Evolutionary conservation across 345 rosid genomes (phyloP).

Genomic region (Brassica nigra): DNA sequence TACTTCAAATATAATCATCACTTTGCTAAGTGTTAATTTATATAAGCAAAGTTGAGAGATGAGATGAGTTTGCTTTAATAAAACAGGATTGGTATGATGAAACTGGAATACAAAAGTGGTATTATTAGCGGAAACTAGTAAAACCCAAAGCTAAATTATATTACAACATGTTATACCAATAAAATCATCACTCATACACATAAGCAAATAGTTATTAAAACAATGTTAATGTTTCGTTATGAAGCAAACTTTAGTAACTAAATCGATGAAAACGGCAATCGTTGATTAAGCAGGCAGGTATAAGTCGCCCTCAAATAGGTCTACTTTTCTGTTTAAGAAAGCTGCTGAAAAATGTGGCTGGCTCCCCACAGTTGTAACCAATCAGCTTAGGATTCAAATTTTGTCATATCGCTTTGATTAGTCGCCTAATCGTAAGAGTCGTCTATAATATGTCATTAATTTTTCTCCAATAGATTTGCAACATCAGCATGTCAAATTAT

Average conservation of each 20-base stretch:
- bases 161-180: background rate
- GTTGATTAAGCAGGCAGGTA: constrained; percentile 5
- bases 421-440: constrained; percentile 14
- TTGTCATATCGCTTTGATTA: constrained; percentile 25
- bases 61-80: constrained; percentile 20
- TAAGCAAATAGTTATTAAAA: background rate
- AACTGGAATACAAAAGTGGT: constrained; percentile 24
- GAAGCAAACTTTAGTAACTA: background rate
- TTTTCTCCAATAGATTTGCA: constrained; percentile 11
- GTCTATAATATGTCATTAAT: background rate
- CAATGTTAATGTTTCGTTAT: background rate
- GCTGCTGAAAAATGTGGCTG: constrained; percentile 1
- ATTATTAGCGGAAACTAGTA: background rate
- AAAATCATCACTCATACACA: background rate
- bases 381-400: constrained; percentile 23
- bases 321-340: background rate
- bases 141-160: background rate
- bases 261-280: background rate
- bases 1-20: constrained; percentile 10
- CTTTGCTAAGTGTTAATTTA: background rate
- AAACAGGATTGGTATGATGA: constrained; percentile 35
- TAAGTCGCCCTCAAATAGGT: constrained; percentile 6
- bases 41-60: background rate
- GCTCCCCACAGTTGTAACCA: constrained; percentile 11
- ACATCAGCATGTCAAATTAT: constrained; percentile 11